Evolutionary conservation across 2,329 filamentous ascomycete genomes (phyloP).

Genomic region (Dactylellina parvicollis): DNA sequence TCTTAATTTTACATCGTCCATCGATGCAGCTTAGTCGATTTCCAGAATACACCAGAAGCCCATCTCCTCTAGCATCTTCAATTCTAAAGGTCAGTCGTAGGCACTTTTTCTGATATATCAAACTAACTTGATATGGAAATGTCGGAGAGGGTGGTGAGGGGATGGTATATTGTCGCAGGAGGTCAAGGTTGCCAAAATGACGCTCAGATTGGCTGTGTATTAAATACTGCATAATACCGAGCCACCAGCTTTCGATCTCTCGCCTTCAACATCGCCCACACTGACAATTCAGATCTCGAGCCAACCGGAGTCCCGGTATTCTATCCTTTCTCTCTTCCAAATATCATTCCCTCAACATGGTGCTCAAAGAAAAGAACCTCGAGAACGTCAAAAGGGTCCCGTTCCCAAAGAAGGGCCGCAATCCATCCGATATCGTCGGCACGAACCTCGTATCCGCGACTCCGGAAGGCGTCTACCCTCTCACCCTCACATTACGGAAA

Average conservation of each 20-base stretch:
- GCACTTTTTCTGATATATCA: too few species aligned
- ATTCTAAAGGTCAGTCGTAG: too few species aligned
- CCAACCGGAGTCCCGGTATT: too few species aligned
- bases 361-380: neutral
- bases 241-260: neutral
- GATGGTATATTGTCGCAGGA: neutral
- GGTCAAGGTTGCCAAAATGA: neutral
- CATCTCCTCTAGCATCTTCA: too few species aligned
- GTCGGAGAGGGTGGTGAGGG: neutral
- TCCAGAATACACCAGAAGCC: too few species aligned
- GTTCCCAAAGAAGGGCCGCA: conserved; percentile 1
- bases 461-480: neutral
- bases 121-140: neutral
- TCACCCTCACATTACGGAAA: conserved; percentile 13
- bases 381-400: conserved; percentile 29
- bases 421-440: conserved; percentile 16
- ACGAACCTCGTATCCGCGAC: conserved; percentile 8
- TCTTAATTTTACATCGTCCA: too few species aligned
- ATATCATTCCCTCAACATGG: neutral
- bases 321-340: too few species aligned
- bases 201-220: too few species aligned
- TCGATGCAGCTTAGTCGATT: too few species aligned
- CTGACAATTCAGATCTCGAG: too few species aligned
- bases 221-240: too few species aligned
- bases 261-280: neutral